Base-by-base conservation (phyloP, 2,329 filamentous ascomycete species). In the Mariannaea elegans region DNA sequence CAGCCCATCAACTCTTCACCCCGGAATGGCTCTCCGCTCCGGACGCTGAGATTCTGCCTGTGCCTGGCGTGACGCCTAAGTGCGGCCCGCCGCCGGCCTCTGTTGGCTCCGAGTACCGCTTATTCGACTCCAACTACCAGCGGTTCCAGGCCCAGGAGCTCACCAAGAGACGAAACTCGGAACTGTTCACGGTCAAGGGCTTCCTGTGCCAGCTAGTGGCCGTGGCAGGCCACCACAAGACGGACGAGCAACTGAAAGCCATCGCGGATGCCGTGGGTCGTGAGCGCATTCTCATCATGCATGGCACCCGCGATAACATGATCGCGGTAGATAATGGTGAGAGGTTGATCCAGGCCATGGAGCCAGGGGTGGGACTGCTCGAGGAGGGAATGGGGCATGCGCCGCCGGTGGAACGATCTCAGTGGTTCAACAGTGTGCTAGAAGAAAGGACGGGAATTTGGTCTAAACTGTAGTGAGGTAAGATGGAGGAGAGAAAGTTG, bases 141-240 rank as follows among this genome's bases (percentile, higher is more conserved):
- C 89, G 93, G 5, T 94, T 93, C 71, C 89, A 90, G 23, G 93
- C 93, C 0, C 87, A 90, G 65, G 92, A 97, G 76, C 76, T 96
- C 63, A 81, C 80, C 70, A 97, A 97, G 79, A 83, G 90, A 16
- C 77, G 81, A 14, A 82, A 90, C 58, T 77, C 82, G 1, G 78
- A 81, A 1, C 80, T 80, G 6, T 94, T 93, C 73, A 86, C 84
- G 3, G 82, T 81, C 45, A 81, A 80, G 29, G 91, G 91, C 1
- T 93, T 95, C 74, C 72, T 95, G 29, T 80, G 91, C 66, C 93
- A 97, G 78, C 84, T 92, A 3, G 80, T 92, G 49, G 93, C 93
- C 1, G 91, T 90, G 0, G 90, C 87, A 1, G 92, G 91, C 85
- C 93, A 97, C 75, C 79, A 86, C 75, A 97, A 97, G 81, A 87